Conservation (phyloP, 768 basidiomycete species). For the Candolleomyces aberdarensis region DNA sequence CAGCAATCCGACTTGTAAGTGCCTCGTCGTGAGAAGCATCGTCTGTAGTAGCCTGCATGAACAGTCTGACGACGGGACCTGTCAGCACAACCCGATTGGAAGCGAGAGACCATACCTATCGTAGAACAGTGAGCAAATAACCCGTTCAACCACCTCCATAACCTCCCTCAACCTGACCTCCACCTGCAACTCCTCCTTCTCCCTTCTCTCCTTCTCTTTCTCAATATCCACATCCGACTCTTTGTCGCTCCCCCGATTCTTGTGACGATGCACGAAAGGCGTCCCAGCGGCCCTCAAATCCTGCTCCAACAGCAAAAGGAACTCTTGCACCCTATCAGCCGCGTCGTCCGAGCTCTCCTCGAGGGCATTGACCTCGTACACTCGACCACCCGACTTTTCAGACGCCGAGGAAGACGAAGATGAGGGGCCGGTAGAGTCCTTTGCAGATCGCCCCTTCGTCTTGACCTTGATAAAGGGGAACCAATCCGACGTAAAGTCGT, state of each 20-base stretch:
- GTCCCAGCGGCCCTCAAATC: slow-evolving; percentile 49
- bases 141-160: slow-evolving; percentile 71
- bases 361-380: slow-evolving; percentile 40
- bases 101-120: slow-evolving; percentile 53
- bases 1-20: slow-evolving; percentile 83
- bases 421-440: neutral
- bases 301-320: slow-evolving; percentile 64
- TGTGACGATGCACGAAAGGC: slow-evolving; percentile 24
- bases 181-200: slow-evolving; percentile 31
- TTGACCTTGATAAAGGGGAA: slow-evolving; percentile 51
- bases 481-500: slow-evolving; percentile 50
- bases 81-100: neutral
- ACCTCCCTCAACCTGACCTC: slow-evolving; percentile 53
- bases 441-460: slow-evolving; percentile 16
- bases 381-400: slow-evolving; percentile 21
- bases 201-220: slow-evolving; percentile 31
- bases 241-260: slow-evolving; percentile 22
- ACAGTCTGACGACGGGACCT: slow-evolving; percentile 48
- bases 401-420: too few relatives aligned
- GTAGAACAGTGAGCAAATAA: slow-evolving; percentile 74
- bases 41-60: slow-evolving; percentile 60
- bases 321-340: slow-evolving; percentile 60
- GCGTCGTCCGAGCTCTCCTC: slow-evolving; percentile 51
- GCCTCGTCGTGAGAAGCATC: slow-evolving; percentile 90
- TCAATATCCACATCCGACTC: slow-evolving; percentile 23